A percentile compares a stretch with the other conserved stretches of the same genome.
Evolutionary conservation across 2,329 filamentous ascomycete species (phyloP).

Genomic region (Neonectria faginata): DNA sequence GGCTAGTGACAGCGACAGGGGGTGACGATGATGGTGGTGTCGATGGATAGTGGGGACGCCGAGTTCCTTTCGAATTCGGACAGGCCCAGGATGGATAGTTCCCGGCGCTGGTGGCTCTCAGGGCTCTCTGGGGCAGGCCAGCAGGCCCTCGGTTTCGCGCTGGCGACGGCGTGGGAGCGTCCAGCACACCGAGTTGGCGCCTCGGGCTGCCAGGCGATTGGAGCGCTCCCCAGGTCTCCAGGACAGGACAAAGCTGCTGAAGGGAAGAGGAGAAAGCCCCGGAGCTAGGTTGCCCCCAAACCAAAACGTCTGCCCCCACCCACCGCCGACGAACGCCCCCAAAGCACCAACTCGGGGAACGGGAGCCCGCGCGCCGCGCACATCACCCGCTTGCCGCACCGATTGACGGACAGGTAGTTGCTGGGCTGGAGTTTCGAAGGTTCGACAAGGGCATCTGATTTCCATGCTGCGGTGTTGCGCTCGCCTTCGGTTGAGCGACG

Average conservation of each 20-base stretch:
- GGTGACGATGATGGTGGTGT: conserved; percentile 47
- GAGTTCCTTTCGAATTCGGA: conserved; percentile 34
- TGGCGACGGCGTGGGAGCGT: conserved; percentile 6
- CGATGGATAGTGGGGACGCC: conserved; percentile 45
- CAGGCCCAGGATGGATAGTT: conserved; percentile 23
- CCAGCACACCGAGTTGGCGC: conserved; percentile 29
- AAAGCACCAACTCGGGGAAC: conserved; percentile 44
- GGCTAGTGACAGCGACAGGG: conserved; percentile 48
- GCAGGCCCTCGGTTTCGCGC: conserved; percentile 35
- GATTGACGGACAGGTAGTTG: conserved; percentile 1
- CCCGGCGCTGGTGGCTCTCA: conserved; percentile 18
- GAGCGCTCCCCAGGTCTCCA: conserved; percentile 34
- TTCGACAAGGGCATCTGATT: conserved; percentile 19
- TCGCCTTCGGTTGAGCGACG: conserved; percentile 31
- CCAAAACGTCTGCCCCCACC: conserved; percentile 39
- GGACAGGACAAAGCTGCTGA: conserved; percentile 26
- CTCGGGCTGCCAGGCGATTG: conserved; percentile 37
- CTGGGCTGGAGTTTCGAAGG: conserved; percentile 7
- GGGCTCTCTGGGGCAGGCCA: conserved; percentile 35
- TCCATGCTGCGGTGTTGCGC: conserved; percentile 5
- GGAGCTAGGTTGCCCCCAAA: conserved; percentile 31
- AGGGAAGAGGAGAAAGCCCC: conserved; percentile 24
- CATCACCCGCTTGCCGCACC: conserved; percentile 13
- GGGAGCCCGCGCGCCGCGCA: conserved; percentile 37
- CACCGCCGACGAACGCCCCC: conserved; percentile 37